Conservation (phyloP, 192 early-diverging fungal species). For the Podochytrium sp. region DNA sequence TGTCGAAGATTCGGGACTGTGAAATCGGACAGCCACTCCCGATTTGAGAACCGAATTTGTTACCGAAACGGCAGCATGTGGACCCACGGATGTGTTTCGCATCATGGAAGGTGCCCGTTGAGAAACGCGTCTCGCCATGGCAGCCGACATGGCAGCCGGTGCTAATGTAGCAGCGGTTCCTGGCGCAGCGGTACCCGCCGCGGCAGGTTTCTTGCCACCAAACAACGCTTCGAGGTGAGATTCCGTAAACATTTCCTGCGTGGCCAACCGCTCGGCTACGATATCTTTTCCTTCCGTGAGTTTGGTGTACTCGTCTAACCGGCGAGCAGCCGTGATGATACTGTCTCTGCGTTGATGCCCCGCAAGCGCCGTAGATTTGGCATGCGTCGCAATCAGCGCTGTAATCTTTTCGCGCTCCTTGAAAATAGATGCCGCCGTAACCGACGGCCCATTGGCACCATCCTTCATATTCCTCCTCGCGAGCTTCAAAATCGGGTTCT, state of each 20-base stretch:
- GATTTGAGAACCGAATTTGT: too few relatives aligned
- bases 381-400: constrained; percentile 12
- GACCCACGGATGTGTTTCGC: too few relatives aligned
- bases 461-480: background rate
- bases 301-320: constrained; percentile 21
- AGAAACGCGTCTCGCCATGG: too few relatives aligned
- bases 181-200: too few relatives aligned
- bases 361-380: background rate
- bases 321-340: constrained; percentile 9
- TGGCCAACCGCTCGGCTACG: constrained; percentile 14
- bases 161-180: too few relatives aligned
- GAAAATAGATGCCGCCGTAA: constrained; percentile 10
- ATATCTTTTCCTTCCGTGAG: constrained; percentile 29
- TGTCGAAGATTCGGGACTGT: too few relatives aligned
- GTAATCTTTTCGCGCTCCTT: constrained; percentile 17
- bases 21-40: too few relatives aligned
- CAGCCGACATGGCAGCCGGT: too few relatives aligned
- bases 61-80: too few relatives aligned
- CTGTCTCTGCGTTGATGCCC: constrained; percentile 24
- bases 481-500: constrained; percentile 12
- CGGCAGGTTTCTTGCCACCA: constrained; percentile 11
- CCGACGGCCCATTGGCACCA: background rate
- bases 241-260: background rate
- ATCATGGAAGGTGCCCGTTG: too few relatives aligned
- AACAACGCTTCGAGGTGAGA: constrained; percentile 8